Evolutionary conservation across 305 asterid species (phyloP).

Genomic region (Solanum chacoense): DNA sequence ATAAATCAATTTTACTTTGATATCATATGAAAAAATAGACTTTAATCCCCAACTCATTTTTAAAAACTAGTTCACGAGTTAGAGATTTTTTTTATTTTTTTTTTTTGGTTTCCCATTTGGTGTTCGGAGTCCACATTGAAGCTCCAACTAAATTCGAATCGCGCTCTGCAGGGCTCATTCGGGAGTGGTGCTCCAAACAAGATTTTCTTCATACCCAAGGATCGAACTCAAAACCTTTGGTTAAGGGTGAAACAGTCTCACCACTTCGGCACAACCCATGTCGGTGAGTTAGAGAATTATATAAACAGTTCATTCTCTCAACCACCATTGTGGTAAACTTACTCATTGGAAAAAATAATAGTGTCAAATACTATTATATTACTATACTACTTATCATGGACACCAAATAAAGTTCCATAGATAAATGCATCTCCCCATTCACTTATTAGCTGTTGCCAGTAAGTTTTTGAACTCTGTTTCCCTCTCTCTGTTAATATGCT

Average conservation of each 20-base stretch:
- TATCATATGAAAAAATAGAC: background rate
- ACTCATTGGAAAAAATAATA: background rate
- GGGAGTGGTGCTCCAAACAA: too few species aligned
- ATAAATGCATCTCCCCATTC: background rate
- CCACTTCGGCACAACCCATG: too few species aligned
- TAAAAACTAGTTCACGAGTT: background rate
- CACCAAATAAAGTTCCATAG: background rate
- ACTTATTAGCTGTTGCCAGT: conserved; percentile 2
- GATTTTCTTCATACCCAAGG: too few species aligned
- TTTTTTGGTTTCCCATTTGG: too few species aligned
- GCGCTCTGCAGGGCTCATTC: too few species aligned
- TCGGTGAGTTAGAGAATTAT: too few species aligned
- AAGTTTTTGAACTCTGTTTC: background rate
- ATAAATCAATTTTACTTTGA: too few species aligned
- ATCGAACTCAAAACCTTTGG: too few species aligned
- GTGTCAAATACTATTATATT: background rate
- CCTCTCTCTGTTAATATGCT: background rate
- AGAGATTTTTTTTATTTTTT: too few species aligned
- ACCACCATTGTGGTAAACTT: background rate
- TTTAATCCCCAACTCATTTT: background rate
- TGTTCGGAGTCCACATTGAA: too few species aligned
- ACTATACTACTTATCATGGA: background rate
- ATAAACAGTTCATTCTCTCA: background rate
- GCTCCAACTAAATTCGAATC: too few species aligned
- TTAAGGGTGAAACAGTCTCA: too few species aligned